Conservation (phyloP, 495 filamentous ascomycete genomes). For the Clavariopsis aquatica region DNA sequence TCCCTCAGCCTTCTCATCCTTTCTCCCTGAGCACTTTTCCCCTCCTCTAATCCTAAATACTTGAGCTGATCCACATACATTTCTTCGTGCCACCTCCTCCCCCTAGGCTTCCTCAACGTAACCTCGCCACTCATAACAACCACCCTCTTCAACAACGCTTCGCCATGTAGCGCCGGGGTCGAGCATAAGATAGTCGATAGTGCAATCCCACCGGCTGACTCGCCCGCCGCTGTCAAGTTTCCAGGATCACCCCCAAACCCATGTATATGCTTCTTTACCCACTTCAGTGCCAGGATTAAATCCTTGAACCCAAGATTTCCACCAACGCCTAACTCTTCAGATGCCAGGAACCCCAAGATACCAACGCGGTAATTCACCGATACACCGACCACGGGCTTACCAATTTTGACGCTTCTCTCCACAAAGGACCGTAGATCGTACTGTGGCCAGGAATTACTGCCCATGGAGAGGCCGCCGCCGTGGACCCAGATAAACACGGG, state of each 20-base stretch:
- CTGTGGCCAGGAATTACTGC: slow-evolving; percentile 34
- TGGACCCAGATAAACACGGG: slow-evolving; percentile 26
- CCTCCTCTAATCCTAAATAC: slow-evolving; percentile 16
- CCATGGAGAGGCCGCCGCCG: slow-evolving; percentile 26
- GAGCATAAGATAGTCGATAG: slow-evolving; percentile 18
- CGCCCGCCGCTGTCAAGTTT: slow-evolving; percentile 30
- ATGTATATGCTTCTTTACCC: slow-evolving; percentile 25
- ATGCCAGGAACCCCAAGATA: slow-evolving; percentile 31
- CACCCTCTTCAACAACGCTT: slow-evolving; percentile 22
- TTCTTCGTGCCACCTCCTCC: slow-evolving; percentile 19
- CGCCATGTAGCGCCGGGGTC: background rate
- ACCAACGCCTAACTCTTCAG: slow-evolving; percentile 12
- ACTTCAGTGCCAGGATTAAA: slow-evolving; percentile 9
- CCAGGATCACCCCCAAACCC: slow-evolving; percentile 32
- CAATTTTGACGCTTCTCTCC: slow-evolving; percentile 1
- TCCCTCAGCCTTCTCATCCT: slow-evolving; percentile 17
- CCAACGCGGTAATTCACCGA: slow-evolving; percentile 31
- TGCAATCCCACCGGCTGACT: slow-evolving; percentile 21
- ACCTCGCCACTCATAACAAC: slow-evolving; percentile 28
- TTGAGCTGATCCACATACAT: slow-evolving; percentile 29
- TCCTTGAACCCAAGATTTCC: slow-evolving; percentile 36
- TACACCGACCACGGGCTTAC: slow-evolving; percentile 29
- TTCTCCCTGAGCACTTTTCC: background rate
- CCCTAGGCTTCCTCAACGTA: slow-evolving; percentile 26
- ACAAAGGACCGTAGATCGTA: slow-evolving; percentile 22